These are phyloP conservation scores for Mortierella sp. DNA, from an alignment of 371 early-diverging fungal genomes.

Conservation along the genomic window DNA sequence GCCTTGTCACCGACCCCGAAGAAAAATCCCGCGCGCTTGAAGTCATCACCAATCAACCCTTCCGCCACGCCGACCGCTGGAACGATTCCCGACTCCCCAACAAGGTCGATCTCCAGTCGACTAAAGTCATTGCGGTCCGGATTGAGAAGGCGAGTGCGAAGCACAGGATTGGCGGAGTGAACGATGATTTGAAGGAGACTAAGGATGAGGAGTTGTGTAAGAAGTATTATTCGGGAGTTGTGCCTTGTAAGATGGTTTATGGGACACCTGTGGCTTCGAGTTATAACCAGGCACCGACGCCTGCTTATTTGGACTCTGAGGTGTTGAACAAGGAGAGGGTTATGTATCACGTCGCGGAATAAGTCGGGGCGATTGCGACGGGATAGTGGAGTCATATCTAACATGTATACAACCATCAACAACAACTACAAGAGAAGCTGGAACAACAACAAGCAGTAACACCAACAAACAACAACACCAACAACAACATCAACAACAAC, in stretches of 20 bases:
- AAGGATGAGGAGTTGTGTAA: conserved; percentile 43
- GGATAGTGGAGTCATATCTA: not conserved
- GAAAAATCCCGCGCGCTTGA: conserved; percentile 58
- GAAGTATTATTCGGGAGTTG: conserved; percentile 48
- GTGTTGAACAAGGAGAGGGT: conserved; percentile 36
- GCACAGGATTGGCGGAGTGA: conserved; percentile 41
- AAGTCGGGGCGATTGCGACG: not conserved
- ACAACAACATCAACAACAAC: not conserved
- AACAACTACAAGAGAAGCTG: not conserved
- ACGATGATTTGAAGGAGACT: conserved; percentile 56
- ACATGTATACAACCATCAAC: not conserved
- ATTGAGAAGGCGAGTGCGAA: conserved; percentile 62
- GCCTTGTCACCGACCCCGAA: conserved; percentile 46
- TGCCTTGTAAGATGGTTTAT: conserved; percentile 49
- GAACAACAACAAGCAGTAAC: not conserved
- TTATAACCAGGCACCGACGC: conserved; percentile 26
- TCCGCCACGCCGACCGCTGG: conserved; percentile 57
- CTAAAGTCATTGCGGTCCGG: conserved; percentile 60
- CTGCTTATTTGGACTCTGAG: conserved; percentile 44
- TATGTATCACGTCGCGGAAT: not conserved
- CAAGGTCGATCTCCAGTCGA: conserved; percentile 54
- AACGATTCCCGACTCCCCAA: conserved; percentile 49
- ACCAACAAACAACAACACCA: not conserved
- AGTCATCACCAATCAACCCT: conserved; percentile 59
- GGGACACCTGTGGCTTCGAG: conserved; percentile 34